Evolutionary conservation across 2,329 filamentous ascomycete species (phyloP), one percentile per base, ranked within the genome.

Genomic region (Fusarium humuli): DNA sequence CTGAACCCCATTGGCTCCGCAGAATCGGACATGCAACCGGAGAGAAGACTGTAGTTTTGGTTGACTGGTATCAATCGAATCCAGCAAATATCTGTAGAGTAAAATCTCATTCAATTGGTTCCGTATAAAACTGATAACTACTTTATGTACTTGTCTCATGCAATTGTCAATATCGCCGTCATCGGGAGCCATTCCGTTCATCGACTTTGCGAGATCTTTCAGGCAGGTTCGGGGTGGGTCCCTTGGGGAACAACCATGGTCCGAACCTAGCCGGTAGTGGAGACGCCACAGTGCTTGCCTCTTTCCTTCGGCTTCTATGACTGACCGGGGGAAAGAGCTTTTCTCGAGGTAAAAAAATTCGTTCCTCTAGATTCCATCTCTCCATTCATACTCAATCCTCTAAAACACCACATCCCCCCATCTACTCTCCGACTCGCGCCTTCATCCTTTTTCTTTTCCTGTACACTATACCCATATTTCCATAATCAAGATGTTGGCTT

Each of bases 401-500:
- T 76, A 74, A 70, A 73, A 71, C 73, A 74, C 72, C 71, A 61
- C 70, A 60, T 79, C 75, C 62, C 74, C 66, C 70, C 72, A 69
- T 70, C 65, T 67, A 77, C 50, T 74, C 75, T 79, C 78, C 73
- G 73, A 77, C 75, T 74, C 73, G 75, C 73, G 75, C 72, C 74
- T 77, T 76, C 73, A 68, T 76, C 75, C 66, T 68, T 55, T 69
- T 77, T 69, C 77, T 75, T 75, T 78, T 76, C 75, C 74, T 76
- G 74, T 76, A 73, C 71, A 75, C 70, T 77, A 78, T 80, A 79
- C 76, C 77, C 71, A 74, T 70, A 65, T 73, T 73, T 71, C 76
- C 72, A 74, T 76, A 76, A 75, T 76, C 84, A 90, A 83, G 80
- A 93, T 94, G 91, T 81, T 93, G 83, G 86, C 91, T 79, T 88